Evolutionary conservation across 345 rosid genomes (phyloP).

Genomic region (Salix suchowensis): DNA sequence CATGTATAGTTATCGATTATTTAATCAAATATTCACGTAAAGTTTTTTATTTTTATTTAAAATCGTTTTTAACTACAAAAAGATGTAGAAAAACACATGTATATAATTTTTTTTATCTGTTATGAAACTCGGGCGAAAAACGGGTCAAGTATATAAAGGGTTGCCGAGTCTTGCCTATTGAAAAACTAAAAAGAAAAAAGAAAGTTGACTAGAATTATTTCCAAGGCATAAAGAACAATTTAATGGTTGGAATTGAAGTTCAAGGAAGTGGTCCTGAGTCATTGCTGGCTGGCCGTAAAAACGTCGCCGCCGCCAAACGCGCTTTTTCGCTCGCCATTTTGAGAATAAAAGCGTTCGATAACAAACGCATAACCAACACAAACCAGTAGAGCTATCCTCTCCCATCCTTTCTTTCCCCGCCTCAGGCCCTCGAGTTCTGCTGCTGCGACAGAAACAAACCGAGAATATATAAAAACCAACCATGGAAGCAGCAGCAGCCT

Average conservation of each 20-base stretch:
- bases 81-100: no score
- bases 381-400: not conserved
- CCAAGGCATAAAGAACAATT: no score
- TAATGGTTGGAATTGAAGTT: not conserved
- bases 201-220: no score
- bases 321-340: not conserved
- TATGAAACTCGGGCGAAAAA: no score
- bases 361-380: not conserved
- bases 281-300: not conserved
- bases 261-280: not conserved
- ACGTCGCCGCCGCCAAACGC: conserved; percentile 1
- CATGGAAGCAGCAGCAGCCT: conserved; percentile 15
- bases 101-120: no score
- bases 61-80: no score
- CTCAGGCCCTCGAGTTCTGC: not conserved
- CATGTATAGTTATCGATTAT: no score
- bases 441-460: not conserved
- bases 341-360: not conserved
- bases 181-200: no score
- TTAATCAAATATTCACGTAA: no score
- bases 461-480: not conserved
- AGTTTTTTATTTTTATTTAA: no score
- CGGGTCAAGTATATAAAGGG: no score
- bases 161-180: no score
- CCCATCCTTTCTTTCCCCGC: not conserved